Percentiles rank a stretch among this genome's conserved stretches.
phyloP scores from a whole-genome alignment of 140 eudicot species.

The Bidens hawaiensis region DNA sequence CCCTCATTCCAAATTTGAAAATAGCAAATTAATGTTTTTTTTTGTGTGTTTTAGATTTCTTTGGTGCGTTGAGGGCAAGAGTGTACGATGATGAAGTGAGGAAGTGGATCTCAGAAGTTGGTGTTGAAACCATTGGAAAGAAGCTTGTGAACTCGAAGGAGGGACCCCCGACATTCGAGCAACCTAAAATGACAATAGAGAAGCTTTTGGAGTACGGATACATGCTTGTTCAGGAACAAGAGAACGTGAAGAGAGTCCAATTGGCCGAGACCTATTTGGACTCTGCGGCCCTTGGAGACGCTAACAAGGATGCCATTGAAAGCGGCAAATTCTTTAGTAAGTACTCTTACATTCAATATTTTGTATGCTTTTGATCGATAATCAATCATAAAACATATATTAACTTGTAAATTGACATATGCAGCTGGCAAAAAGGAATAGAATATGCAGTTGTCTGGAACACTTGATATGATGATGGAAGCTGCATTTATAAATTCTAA shows the following conservation, averaged over 20 bases:
- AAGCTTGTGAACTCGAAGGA: slow-evolving; percentile 94
- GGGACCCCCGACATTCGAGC: slow-evolving; percentile 86
- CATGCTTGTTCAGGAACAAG: slow-evolving; percentile 94
- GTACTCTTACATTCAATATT: no score
- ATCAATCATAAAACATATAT: neutral
- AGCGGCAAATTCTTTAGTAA: slow-evolving; percentile 68
- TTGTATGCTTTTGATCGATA: no score
- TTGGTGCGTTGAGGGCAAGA: slow-evolving; percentile 97
- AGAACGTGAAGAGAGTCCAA: slow-evolving; percentile 97
- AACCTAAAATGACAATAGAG: slow-evolving; percentile 78
- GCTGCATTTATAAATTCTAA: slow-evolving; percentile 40
- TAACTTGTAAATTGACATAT: neutral
- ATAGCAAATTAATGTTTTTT: no score
- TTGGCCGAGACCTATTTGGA: slow-evolving; percentile 78
- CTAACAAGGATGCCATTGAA: slow-evolving; percentile 74
- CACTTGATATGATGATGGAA: slow-evolving; percentile 64
- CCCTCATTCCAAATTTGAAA: no score
- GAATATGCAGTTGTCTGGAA: slow-evolving; percentile 35
- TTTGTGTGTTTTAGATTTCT: slow-evolving; percentile 53
- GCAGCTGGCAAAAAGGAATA: slow-evolving; percentile 48
- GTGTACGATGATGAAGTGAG: slow-evolving; percentile 96
- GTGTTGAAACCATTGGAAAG: slow-evolving; percentile 64
- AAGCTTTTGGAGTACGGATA: slow-evolving; percentile 78
- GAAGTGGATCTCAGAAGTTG: slow-evolving; percentile 61
- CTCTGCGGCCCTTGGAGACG: slow-evolving; percentile 94